Conservation (phyloP, 2,329 filamentous ascomycete species). For the Paraphaeosphaeria minitans region DNA sequence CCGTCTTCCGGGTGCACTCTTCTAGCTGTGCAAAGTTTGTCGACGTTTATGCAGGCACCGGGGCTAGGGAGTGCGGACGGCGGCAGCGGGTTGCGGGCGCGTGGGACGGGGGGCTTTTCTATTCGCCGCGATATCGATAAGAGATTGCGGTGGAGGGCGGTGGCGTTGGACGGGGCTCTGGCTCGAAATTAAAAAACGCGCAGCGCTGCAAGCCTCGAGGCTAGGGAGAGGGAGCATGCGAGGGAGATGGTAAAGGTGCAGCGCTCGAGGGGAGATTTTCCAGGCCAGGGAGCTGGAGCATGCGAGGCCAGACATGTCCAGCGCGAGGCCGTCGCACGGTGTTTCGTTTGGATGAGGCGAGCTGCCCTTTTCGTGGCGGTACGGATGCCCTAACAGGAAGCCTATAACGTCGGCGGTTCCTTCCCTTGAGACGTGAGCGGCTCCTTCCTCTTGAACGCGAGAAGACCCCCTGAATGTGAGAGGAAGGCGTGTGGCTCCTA, state of each 20-base stretch:
- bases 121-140: conserved; percentile 9
- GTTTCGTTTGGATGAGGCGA: conserved; percentile 1
- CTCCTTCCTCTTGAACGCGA: too few relatives aligned
- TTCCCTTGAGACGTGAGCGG: not conserved
- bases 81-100: not conserved
- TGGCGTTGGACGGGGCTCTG: not conserved
- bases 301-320: too few relatives aligned
- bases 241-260: too few relatives aligned
- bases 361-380: conserved; percentile 4
- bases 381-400: not conserved
- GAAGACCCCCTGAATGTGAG: too few relatives aligned
- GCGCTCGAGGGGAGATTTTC: too few relatives aligned
- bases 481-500: too few relatives aligned
- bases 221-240: too few relatives aligned
- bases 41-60: conserved; percentile 13
- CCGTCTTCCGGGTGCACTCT: not conserved
- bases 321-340: not conserved
- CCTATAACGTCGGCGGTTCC: not conserved
- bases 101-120: not conserved
- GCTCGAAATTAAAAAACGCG: too few relatives aligned
- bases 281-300: too few relatives aligned
- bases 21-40: conserved; percentile 13
- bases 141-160: conserved; percentile 4
- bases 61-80: not conserved
- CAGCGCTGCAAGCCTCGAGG: too few relatives aligned